phyloP scores from a whole-genome alignment of 768 basidiomycete genomes.

The Naganishia kalamii region DNA sequence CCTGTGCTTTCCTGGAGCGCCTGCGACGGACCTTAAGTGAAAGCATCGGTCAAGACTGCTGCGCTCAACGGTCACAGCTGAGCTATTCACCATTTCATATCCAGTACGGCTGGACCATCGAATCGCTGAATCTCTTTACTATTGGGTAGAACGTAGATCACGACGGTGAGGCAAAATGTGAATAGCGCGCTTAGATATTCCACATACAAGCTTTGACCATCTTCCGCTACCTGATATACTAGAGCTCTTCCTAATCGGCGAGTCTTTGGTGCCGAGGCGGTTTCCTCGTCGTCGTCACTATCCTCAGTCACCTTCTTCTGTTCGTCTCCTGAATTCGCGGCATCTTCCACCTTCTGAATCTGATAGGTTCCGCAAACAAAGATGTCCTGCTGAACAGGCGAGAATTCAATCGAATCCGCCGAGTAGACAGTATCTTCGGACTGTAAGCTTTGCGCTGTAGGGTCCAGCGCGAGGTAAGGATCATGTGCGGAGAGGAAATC shows the following conservation, averaged over 20 bases:
- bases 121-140: conserved; percentile 61
- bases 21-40: not conserved
- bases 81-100: conserved; percentile 73
- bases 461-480: too few relatives aligned
- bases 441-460: conserved; percentile 25
- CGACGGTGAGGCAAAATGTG: too few relatives aligned
- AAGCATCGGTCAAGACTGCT: not conserved
- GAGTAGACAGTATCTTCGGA: conserved; percentile 66
- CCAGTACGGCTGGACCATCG: conserved; percentile 69
- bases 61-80: conserved; percentile 19
- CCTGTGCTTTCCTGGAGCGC: conserved; percentile 34
- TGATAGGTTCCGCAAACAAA: conserved; percentile 91
- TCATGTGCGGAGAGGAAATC: not conserved
- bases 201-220: conserved; percentile 37
- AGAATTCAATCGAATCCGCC: conserved; percentile 84
- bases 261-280: conserved; percentile 25
- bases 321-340: not conserved
- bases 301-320: conserved; percentile 43
- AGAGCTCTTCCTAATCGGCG: conserved; percentile 65
- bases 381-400: conserved; percentile 55
- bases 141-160: too few relatives aligned
- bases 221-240: conserved; percentile 54
- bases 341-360: conserved; percentile 52
- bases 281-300: conserved; percentile 27
- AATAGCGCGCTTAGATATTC: too few relatives aligned